Evolutionary conservation across 2,329 filamentous ascomycete species (phyloP).

Genomic region (Fusarium continuum): DNA sequence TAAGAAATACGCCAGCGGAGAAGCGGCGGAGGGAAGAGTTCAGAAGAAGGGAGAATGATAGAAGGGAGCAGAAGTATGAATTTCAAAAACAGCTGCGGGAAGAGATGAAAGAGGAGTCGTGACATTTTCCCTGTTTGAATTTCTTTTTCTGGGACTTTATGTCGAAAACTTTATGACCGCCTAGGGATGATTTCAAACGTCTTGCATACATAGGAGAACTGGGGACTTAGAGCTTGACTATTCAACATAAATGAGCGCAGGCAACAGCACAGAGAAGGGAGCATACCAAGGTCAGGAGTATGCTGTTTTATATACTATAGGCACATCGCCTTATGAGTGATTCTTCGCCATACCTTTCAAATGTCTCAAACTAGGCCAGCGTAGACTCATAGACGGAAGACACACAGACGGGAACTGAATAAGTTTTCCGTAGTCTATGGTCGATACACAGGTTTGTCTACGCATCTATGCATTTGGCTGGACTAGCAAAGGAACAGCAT

Average conservation of each 20-base stretch:
- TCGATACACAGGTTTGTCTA: too few species aligned
- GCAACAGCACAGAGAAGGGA: not conserved
- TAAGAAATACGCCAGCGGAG: not conserved
- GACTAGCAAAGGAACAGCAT: too few species aligned
- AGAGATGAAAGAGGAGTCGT: not conserved
- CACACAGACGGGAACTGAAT: too few species aligned
- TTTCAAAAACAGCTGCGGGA: constrained; percentile 11
- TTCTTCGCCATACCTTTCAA: too few species aligned
- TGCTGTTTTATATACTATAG: not conserved
- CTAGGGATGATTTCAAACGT: not conserved
- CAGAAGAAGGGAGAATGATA: constrained; percentile 3
- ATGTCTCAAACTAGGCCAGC: too few species aligned
- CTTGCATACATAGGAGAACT: not conserved
- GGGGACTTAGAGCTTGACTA: constrained; percentile 2
- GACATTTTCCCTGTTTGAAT: not conserved
- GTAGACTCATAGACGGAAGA: too few species aligned
- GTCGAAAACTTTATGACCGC: not conserved
- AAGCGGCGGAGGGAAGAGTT: constrained; percentile 5
- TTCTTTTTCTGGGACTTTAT: not conserved
- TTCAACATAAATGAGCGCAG: constrained; percentile 8
- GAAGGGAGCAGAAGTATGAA: constrained; percentile 16
- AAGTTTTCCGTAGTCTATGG: too few species aligned
- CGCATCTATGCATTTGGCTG: too few species aligned
- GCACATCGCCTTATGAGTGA: too few species aligned
- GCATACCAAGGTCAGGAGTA: not conserved